Evolutionary conservation across 768 basidiomycete species (phyloP).

Genomic region (Crucibulum laeve): DNA sequence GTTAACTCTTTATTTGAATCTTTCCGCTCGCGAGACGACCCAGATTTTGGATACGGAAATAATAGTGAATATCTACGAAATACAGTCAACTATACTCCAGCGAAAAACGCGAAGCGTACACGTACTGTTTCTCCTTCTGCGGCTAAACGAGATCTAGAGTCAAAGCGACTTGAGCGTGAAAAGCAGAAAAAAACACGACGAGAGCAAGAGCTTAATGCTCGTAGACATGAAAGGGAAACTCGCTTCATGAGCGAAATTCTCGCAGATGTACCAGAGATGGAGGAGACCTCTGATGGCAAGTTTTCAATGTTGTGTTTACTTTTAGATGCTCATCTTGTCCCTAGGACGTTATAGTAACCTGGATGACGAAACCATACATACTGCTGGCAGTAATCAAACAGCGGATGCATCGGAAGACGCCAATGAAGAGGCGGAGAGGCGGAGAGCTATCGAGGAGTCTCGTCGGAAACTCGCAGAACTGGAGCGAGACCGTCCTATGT

Average conservation of each 20-base stretch:
- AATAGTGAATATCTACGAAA: conserved; percentile 29
- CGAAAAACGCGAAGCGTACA: conserved; percentile 40
- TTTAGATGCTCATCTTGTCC: too few species aligned
- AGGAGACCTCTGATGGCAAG: conserved; percentile 3
- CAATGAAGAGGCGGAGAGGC: conserved; percentile 30
- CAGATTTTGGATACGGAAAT: conserved; percentile 19
- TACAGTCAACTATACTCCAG: conserved; percentile 23
- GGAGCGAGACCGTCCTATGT: conserved; percentile 57
- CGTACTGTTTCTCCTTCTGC: conserved; percentile 44
- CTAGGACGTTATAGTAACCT: too few species aligned
- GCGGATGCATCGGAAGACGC: conserved; percentile 14
- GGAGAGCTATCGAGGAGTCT: conserved; percentile 53
- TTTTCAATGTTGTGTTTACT: neutral
- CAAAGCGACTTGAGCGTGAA: conserved; percentile 33
- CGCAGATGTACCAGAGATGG: conserved; percentile 24
- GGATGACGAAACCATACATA: too few species aligned
- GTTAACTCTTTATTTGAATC: conserved; percentile 29
- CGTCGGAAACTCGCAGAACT: conserved; percentile 66
- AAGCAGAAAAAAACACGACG: conserved; percentile 36
- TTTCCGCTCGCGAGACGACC: conserved; percentile 26
- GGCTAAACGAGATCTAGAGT: conserved; percentile 31
- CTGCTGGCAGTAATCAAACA: neutral
- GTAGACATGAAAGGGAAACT: conserved; percentile 31
- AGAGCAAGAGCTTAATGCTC: conserved; percentile 30
- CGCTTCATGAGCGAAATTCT: conserved; percentile 37